Base-by-base conservation (phyloP, 1,284 basidiomycete genomes). In the Naganishia albida region DNA sequence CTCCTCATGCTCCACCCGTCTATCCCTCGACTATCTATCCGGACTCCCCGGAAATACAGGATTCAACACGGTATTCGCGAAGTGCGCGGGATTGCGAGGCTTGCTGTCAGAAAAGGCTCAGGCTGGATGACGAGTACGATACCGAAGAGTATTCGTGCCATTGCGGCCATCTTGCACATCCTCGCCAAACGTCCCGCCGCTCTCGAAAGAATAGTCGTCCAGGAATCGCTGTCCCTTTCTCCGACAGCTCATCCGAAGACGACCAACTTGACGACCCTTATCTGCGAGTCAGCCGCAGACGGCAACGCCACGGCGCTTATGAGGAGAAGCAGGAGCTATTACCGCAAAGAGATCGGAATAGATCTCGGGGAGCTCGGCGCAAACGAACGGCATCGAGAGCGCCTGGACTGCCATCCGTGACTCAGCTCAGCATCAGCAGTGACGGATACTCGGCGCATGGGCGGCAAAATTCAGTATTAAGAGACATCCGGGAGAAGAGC, bases 11-110 rank as follows among this genome's bases (percentile, higher is more conserved):
- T 2, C 43, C 43, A 7, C 40, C 13, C 12, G 57, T 46, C 2
- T 60, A 60, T 38, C 46, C 57, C 16, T 50, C 57, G 10, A 60
- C 57, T 13, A 60, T 60, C 34, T 60, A 60, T 28, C 57, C 57
- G 23, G 57, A 60, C 23, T 25, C 34, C n/a, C 57, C 57, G 8
- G 48, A 28, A n/a, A 38, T 39, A 15, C 42, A 57, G 7, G 34
- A 26, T n/a, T 26, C 38, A n/a, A 23, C 8, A 15, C 26, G 18
- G 34, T 4, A 7, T 10, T 16, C 38, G n/a, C 25, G 38, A 4
- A 25, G 25, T 7, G 25, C 15, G 23, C 25, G 7, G 7, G 40
- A 44, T 10, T 56, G 42, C 26, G 40, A 25, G 28, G 42, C n/a
- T 23, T 56, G 54, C 30, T 16, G 42, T 15, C 23, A 15, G n/a